Evolutionary conservation across 345 rosid genomes (phyloP).

Genomic region (Euphorbia lathyris): DNA sequence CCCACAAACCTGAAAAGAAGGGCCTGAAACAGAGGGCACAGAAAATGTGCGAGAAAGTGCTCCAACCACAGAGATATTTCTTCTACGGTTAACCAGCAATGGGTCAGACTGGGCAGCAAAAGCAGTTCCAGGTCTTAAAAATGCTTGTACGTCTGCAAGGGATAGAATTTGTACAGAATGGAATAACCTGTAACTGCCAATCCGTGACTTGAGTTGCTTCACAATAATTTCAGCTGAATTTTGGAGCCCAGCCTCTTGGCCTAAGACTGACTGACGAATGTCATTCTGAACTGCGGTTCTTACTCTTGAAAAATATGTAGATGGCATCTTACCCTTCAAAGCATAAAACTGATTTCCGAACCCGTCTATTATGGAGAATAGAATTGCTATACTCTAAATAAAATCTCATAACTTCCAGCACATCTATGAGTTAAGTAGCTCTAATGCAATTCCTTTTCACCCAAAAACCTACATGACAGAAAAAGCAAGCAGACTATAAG

Average conservation of each 20-base stretch:
- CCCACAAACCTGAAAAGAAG: constrained; percentile 79
- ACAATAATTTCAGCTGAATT: constrained; percentile 44
- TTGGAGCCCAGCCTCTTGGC: constrained; percentile 38
- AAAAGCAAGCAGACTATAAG: constrained; percentile 2
- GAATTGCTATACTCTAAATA: constrained; percentile 24
- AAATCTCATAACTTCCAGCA: constrained; percentile 46
- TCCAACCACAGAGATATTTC: constrained; percentile 76
- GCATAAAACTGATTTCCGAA: constrained; percentile 23
- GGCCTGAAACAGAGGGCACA: constrained; percentile 89
- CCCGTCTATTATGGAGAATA: constrained; percentile 24
- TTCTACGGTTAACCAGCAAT: constrained; percentile 42
- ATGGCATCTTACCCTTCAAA: constrained; percentile 62
- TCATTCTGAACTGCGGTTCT: constrained; percentile 54
- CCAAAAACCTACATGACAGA: constrained; percentile 21
- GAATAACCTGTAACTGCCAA: constrained; percentile 50
- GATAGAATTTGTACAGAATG: constrained; percentile 42
- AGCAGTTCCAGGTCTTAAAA: constrained; percentile 45
- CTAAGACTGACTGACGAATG: constrained; percentile 34
- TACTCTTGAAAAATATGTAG: constrained; percentile 39
- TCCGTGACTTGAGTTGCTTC: constrained; percentile 51
- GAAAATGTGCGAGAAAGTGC: constrained; percentile 73
- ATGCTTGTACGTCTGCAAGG: constrained; percentile 41
- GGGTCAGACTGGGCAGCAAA: constrained; percentile 57
- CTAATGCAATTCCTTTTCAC: constrained; percentile 17
- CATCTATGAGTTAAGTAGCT: constrained; percentile 19